Evolutionary conservation across 208 protist species (phyloP).

Genomic region (Leishmania amazonensis): DNA sequence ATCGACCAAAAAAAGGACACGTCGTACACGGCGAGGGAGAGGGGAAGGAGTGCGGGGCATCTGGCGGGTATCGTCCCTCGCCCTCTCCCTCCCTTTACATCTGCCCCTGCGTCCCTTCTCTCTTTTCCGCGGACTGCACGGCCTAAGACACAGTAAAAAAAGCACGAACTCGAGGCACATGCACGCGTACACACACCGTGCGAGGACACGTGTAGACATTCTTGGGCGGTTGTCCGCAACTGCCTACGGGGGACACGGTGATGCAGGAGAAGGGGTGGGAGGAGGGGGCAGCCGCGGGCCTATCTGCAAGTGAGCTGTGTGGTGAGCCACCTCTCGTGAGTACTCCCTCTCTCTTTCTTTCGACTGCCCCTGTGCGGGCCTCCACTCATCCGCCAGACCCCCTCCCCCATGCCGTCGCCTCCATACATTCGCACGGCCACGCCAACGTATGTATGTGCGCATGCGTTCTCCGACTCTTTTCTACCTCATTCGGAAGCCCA

Average conservation of each 20-base stretch:
- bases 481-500: not conserved
- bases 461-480: not conserved
- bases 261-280: not conserved
- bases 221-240: not conserved
- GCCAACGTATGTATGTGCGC: not conserved
- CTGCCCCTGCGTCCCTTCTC: not conserved
- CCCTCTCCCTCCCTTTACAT: not conserved
- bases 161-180: not conserved
- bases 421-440: not conserved
- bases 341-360: not conserved
- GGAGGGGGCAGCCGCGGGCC: not conserved
- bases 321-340: not conserved
- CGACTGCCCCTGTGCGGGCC: not conserved
- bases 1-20: not conserved
- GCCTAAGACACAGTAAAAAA: not conserved
- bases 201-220: not conserved
- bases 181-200: not conserved
- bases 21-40: not conserved
- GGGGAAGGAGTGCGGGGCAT: not conserved
- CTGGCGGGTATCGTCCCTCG: not conserved
- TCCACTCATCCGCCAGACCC: too few relatives aligned
- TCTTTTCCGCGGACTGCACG: not conserved
- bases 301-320: not conserved
- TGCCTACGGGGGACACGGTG: not conserved
- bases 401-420: not conserved